Base-by-base conservation (phyloP, 805 yeast species). In the Barnettozyma populi region DNA sequence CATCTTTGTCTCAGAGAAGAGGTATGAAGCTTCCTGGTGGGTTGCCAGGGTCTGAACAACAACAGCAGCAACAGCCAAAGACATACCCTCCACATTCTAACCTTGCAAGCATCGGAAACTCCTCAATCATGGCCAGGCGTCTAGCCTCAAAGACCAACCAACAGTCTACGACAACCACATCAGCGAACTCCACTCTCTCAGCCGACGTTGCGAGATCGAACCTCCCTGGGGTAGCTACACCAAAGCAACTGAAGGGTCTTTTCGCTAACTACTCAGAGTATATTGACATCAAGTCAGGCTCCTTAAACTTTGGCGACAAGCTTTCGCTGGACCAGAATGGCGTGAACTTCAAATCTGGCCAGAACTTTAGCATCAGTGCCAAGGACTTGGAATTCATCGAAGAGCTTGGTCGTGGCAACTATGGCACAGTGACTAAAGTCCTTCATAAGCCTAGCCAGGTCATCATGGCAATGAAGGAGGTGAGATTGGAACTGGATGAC, bases 401-500 rank as follows among this genome's bases (percentile, higher is more conserved):
- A 44, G 98, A 92, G 66, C 71, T 94, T 41, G 99, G 99, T 2
- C 79, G 92, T 41, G 99, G 99, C 9, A 94, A 94, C 68, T 94
- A 94, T 66, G 99, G 99, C 46, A 87, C 95, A 1, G 99, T 94
- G 7, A 80, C 90, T 20, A 90, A 90, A 66, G 99, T 92, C 3
- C 69, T 88, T 39, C 97, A 94, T 66, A 88, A 83, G 60, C 98
- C 98, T 11, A 90, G 96, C 0, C 86, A 89, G 19, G 86, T 92
- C 18, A 68, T 82, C 18, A 90, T 94, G 97, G 98, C 98, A 2
- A 89, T 94, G 95, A 94, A 94, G 66, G 98, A 94, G 65, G 96
- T 94, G 40, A 73, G 97, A 46, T 70, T 94, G 41, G 98, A 92
- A 64, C 74, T 94, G 51, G 98, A 94, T 62, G 97, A 92, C 59